These are phyloP conservation scores for Neocallimastix lanati DNA, from an alignment of 192 early-diverging fungal genomes.

Conservation along the genomic window DNA sequence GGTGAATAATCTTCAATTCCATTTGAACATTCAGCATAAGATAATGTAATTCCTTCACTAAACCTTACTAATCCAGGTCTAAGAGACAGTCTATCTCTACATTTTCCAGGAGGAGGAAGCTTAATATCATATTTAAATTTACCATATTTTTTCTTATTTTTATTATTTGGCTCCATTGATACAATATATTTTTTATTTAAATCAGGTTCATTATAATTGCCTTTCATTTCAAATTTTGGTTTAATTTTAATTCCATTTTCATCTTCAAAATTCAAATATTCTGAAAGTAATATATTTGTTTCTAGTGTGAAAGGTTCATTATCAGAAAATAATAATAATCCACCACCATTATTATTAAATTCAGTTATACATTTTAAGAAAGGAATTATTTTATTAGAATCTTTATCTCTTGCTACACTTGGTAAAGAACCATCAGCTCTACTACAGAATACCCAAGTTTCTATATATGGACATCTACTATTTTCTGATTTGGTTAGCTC, in stretches of 20 bases:
- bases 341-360: background rate
- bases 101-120: background rate
- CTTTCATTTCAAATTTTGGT: background rate
- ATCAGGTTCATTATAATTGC: background rate
- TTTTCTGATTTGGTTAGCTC: background rate
- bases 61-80: background rate
- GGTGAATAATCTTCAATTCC: background rate
- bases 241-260: background rate
- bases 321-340: background rate
- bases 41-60: background rate
- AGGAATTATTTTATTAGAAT: background rate
- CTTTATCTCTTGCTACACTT: background rate
- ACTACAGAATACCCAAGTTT: background rate
- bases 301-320: background rate
- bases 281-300: background rate
- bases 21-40: background rate
- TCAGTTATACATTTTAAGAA: background rate
- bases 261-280: background rate
- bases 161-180: background rate
- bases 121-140: background rate
- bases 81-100: background rate
- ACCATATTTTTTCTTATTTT: background rate
- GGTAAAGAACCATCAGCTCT: background rate
- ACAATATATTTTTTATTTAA: background rate
- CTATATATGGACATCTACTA: background rate